Base-by-base conservation (phyloP, 2,329 filamentous ascomycete genomes). In the Myriosclerotinia duriaeana region DNA sequence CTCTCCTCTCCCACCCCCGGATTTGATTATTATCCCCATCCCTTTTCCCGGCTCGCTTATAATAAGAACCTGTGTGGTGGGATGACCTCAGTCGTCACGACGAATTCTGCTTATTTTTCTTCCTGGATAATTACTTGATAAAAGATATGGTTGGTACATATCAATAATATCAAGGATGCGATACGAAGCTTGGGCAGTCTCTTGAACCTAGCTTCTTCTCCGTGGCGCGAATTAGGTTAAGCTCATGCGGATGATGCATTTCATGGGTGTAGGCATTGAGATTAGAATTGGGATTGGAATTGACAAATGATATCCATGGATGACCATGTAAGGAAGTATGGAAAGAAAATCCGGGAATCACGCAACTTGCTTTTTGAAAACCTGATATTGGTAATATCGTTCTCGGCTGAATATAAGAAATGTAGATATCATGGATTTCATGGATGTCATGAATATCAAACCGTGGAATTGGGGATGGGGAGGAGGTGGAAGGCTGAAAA, bases 401-500 rank as follows among this genome's bases (percentile, higher is more conserved):
- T 34, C 15, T 46, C 40, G 20, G 40, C 42, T 36, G 56, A 17
- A 38, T 17, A 14, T 48, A 40, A 36, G 42, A 12, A 48, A 48
- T 36, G 3, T 2, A 38, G 22, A 1, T 34, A 46, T 11, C 11
- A 34, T 53, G 20, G 46, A 53, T n/a, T 20, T 20, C 5, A 44
- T 12, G 17, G 5, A 44, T 6, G 26, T 26, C 14, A 22, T 7
- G 40, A 11, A 26, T 50, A 30, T 36, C 26, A 20, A 48, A 20
- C 42, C 56, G 20, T 22, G 30, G 44, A 36, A 36, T 50, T 22
- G 30, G 56, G 56, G 44, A 38, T 15, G 14, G 17, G 44, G 44
- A n/a, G n/a, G 44, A n/a, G 44, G 7, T 15, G 5, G 48, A 52
- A 61, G 58, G 58, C 58, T 55, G 46, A 36, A 50, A 46, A 17